These are phyloP conservation scores for Phanerodontia chrysosporium DNA, from an alignment of 768 basidiomycete genomes.

Conservation along the genomic window DNA sequence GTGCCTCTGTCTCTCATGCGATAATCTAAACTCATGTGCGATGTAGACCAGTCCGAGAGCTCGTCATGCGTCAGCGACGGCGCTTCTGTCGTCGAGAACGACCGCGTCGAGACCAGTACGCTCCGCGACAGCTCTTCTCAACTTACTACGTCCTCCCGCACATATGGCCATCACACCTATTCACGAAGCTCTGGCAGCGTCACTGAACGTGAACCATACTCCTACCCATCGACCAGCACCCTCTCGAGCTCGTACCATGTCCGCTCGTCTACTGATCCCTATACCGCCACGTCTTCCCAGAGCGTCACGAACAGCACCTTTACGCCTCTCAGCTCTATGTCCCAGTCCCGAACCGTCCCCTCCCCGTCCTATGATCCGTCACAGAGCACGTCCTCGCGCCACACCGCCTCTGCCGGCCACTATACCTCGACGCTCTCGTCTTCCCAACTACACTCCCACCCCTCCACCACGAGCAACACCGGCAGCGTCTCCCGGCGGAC, in stretches of 20 bases:
- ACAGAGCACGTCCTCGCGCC: neutral
- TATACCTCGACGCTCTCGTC: neutral
- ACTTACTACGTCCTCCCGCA: neutral
- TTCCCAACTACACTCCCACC: neutral
- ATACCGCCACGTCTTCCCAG: neutral
- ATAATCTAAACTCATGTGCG: too few species aligned
- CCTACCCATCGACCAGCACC: neutral
- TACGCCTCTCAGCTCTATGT: neutral
- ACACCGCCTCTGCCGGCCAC: too few species aligned
- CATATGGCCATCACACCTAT: neutral
- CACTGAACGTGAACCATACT: neutral
- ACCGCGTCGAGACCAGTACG: conserved; percentile 31
- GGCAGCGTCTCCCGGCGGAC: neutral
- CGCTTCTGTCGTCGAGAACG: conserved; percentile 37
- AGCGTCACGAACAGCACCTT: conserved; percentile 1
- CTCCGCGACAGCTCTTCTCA: neutral
- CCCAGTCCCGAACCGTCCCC: neutral
- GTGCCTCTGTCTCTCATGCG: too few species aligned
- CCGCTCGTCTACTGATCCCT: neutral
- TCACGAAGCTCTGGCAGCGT: neutral
- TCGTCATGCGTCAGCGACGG: conserved; percentile 41
- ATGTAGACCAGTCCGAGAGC: conserved; percentile 43
- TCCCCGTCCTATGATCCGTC: neutral
- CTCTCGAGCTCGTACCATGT: neutral
- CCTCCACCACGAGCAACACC: neutral